Base-by-base conservation (phyloP, 805 yeast species). In the Saccharomycopsis sp. region DNA sequence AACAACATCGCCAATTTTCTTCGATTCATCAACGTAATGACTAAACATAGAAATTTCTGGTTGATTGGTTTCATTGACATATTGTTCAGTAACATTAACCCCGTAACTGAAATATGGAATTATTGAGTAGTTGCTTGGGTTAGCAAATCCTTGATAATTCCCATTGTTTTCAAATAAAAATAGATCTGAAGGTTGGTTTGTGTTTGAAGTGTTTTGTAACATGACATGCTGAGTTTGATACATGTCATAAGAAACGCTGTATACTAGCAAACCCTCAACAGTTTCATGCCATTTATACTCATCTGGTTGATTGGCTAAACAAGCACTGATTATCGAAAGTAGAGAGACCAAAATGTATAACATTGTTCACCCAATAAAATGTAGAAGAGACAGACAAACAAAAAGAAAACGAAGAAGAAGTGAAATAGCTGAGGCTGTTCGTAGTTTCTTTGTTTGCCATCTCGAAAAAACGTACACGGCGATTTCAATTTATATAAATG, bases 31-130 rank as follows among this genome's bases (percentile, higher is more conserved):
- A 6, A 24, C 17, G 31, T 49, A 49, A 22, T 43, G 46, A 4
- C 43, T 33, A 35, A 43, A 46, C 4, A 42, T 31, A 27, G 19
- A n/a, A 20, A 49, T 36, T 6, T 20, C 42, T 5, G 42, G 40
- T 13, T n/a, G 22, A 9, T 9, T 23, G 4, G 36, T 32, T 17
- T 19, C 34, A 22, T 36, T 26, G 9, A 17, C 9, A 19, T 43
- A 49, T 7, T 11, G 23, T 4, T 32, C 31, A 24, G 52, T 49
- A 11, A 40, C 43, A 34, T 49, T 49, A 40, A 43, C 43, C 3
- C 48, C 52, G 38, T 49, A 49, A 14, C 48, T 36, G 39, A 42
- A 47, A 23, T 49, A 49, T 17, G 52, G 48, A 26, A 49, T 40
- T 3, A 49, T 39, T 20, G 44, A 29, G 40, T 40, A 40, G 23